Evolutionary conservation across 176 grass and related monocot genomes (phyloP).

Genomic region (Raddia guianensis): DNA sequence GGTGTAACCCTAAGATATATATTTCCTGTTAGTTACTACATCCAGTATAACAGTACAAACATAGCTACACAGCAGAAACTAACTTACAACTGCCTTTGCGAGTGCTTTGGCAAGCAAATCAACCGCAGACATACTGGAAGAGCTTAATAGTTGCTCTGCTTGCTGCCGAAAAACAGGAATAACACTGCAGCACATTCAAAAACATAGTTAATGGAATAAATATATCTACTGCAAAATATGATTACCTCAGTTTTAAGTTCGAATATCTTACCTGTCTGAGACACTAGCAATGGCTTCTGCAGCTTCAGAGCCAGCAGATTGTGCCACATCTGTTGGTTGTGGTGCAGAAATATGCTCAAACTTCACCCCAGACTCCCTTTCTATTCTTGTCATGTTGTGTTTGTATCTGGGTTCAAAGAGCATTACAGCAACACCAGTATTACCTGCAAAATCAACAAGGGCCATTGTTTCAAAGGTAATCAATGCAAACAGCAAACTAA

Average conservation of each 20-base stretch:
- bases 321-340: conserved; percentile 84
- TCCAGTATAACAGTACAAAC: neutral
- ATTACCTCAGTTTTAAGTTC: neutral
- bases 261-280: conserved; percentile 68
- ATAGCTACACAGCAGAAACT: neutral
- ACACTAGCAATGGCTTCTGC: conserved; percentile 89
- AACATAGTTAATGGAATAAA: conserved; percentile 12
- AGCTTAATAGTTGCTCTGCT: conserved; percentile 81
- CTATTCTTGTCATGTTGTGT: conserved; percentile 56
- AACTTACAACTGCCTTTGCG: conserved; percentile 91
- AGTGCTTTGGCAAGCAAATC: conserved; percentile 93
- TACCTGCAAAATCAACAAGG: conserved; percentile 62
- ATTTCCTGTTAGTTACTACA: conserved; percentile 32
- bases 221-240: neutral
- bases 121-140: conserved; percentile 63
- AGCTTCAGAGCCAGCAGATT: conserved; percentile 92
- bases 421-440: conserved; percentile 84
- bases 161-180: conserved; percentile 90
- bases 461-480: neutral
- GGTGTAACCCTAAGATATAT: conserved; percentile 66
- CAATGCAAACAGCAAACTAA: neutral
- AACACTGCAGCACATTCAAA: conserved; percentile 62
- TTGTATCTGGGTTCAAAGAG: conserved; percentile 88
- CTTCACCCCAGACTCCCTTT: conserved; percentile 88
- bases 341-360: conserved; percentile 94